Percentiles rank a stretch among this genome's conserved stretches.
Conservation (phyloP, 257 asterid genomes). For the Anisodus acutangulus region DNA sequence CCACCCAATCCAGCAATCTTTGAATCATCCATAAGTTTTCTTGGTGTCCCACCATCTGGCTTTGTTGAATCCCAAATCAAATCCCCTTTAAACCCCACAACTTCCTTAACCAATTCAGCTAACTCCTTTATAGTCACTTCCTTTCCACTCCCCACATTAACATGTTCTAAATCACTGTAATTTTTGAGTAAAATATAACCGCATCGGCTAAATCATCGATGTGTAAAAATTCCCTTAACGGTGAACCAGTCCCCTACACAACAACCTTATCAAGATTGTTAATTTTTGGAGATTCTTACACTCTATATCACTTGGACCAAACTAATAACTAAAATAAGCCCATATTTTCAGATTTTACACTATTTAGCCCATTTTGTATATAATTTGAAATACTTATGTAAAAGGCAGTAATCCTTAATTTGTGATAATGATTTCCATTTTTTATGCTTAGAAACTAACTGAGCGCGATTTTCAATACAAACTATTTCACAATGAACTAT, state of each 20-base stretch:
- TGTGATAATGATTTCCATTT: too few relatives aligned
- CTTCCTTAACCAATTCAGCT: conserved; percentile 85
- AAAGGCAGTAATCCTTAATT: too few relatives aligned
- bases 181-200: conserved; percentile 69
- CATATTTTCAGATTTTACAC: too few relatives aligned
- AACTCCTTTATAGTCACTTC: conserved; percentile 89
- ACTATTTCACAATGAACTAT: too few relatives aligned
- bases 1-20: conserved; percentile 88
- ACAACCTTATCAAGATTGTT: conserved; percentile 59
- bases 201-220: conserved; percentile 92
- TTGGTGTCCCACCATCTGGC: conserved; percentile 98
- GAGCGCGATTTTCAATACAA: too few relatives aligned
- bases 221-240: conserved; percentile 85
- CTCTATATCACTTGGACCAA: too few relatives aligned
- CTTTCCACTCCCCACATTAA: conserved; percentile 90
- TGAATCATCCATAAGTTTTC: conserved; percentile 95
- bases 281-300: conserved; percentile 40
- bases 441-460: too few relatives aligned
- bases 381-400: too few relatives aligned
- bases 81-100: conserved; percentile 84
- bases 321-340: too few relatives aligned
- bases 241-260: conserved; percentile 94
- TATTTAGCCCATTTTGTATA: too few relatives aligned
- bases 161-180: conserved; percentile 80
- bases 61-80: conserved; percentile 79